Evolutionary conservation across 2,329 filamentous ascomycete species (phyloP), one percentile per base, ranked within the genome.

Genomic region (Calonectria fujianensis): DNA sequence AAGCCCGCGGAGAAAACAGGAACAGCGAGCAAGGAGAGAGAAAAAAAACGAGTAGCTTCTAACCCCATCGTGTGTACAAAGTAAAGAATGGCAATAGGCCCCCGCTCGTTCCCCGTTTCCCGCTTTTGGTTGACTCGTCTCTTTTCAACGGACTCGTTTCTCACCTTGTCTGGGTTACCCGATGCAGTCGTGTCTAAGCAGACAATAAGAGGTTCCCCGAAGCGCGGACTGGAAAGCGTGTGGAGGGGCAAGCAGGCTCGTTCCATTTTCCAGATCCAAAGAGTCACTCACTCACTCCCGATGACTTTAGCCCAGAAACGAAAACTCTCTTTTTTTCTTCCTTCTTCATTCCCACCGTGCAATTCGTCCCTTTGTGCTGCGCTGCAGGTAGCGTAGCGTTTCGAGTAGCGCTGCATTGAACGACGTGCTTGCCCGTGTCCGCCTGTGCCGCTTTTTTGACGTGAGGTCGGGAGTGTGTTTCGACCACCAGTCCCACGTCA

Each of bases 211-310:
- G 39, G 54, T 64, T 70, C 52, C 41, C 64, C 70, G 70, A 63
- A 61, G 63, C 63, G 70, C 52, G 70, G 70, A 61, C 35, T 27
- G 8, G 4, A 18, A 52, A n/a, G 54, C n/a, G 57, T 70, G 71
- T 63, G 51, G 71, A 73, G 71, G 59, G 59, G 64, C 61, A 31
- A 29, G 59, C 59, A 61, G 57, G 65, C 67, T 67, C 29, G 70
- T 72, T 72, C 70, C 64, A 72, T 68, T 72, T 61, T 72, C 70
- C 41, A 68, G 41, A 72, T 69, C 52, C 41, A 68, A 72, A 69
- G 45, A 51, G 57, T 68, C 70, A 64, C 64, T 63, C 39, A 54
- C 64, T 63, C 39, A 63, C 51, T 64, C 61, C 39, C 61, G 39
- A 45, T 64, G 37, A 64, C 61, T 64, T 48, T 48, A 48, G 61